These are phyloP conservation scores for Solanum lycopersicoides DNA, from an alignment of 257 asterid genomes.

Conservation along the genomic window DNA sequence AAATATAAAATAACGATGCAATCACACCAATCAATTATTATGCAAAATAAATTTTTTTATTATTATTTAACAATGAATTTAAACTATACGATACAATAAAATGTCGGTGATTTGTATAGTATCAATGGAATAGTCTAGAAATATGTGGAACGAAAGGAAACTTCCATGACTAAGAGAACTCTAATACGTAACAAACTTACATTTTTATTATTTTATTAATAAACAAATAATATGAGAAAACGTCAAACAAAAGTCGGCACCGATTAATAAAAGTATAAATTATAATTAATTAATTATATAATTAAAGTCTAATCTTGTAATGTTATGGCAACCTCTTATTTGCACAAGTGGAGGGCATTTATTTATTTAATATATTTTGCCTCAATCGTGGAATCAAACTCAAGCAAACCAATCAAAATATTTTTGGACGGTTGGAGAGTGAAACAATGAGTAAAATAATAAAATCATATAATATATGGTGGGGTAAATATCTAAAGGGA, in stretches of 20 bases:
- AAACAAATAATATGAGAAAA: not conserved
- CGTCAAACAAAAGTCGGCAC: not conserved
- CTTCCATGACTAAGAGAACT: not conserved
- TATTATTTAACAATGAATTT: too few relatives aligned
- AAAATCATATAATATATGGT: not conserved
- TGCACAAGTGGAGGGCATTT: not conserved
- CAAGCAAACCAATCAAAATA: not conserved
- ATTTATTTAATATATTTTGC: not conserved
- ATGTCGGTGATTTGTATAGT: not conserved
- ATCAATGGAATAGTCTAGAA: not conserved
- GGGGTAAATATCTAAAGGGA: not conserved
- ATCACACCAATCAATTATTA: too few relatives aligned
- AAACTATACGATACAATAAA: too few relatives aligned
- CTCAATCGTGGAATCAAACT: not conserved
- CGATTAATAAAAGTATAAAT: not conserved
- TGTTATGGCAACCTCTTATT: not conserved
- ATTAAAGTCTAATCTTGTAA: not conserved
- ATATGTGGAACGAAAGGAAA: not conserved
- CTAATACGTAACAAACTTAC: not conserved
- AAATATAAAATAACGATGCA: too few relatives aligned
- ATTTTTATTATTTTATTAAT: not conserved
- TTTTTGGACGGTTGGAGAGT: not conserved
- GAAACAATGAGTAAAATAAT: not conserved
- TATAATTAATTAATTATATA: not conserved
- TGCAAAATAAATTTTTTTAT: fast-evolving